A percentile compares a stretch with the other conserved stretches of the same genome.
phyloP scores from a whole-genome alignment of 306 rosid species.

The Citrullus colocynthis region DNA sequence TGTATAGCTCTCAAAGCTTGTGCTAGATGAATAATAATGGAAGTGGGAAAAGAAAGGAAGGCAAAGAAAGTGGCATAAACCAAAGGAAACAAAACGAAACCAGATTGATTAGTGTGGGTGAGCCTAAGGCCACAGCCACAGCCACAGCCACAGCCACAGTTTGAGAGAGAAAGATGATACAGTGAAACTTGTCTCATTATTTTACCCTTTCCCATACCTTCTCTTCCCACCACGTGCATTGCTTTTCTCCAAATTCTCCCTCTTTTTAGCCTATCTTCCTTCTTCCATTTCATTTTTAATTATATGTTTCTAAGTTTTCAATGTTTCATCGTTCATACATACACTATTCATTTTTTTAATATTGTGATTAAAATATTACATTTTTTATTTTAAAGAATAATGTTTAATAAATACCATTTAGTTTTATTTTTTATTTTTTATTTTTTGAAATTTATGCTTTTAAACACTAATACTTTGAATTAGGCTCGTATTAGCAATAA shows the following conservation, averaged over 20 bases:
- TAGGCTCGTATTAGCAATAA: no score
- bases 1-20: background rate
- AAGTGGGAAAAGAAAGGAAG: background rate
- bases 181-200: background rate
- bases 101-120: background rate
- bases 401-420: no score
- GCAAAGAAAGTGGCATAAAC: background rate
- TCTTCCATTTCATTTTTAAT: background rate
- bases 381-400: no score
- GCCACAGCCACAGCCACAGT: background rate
- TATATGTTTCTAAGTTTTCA: background rate
- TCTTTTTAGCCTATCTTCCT: background rate
- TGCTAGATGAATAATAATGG: background rate
- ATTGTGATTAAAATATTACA: no score
- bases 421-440: no score
- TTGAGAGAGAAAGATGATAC: background rate
- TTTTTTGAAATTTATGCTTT: no score
- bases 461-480: no score
- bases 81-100: background rate
- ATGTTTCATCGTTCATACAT: no score
- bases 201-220: background rate
- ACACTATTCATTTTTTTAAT: no score
- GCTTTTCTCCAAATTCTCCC: background rate
- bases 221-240: constrained; percentile 5
- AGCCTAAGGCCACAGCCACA: background rate